Evolutionary conservation across 768 basidiomycete species (phyloP).

Genomic region (Sarcodon sp.): DNA sequence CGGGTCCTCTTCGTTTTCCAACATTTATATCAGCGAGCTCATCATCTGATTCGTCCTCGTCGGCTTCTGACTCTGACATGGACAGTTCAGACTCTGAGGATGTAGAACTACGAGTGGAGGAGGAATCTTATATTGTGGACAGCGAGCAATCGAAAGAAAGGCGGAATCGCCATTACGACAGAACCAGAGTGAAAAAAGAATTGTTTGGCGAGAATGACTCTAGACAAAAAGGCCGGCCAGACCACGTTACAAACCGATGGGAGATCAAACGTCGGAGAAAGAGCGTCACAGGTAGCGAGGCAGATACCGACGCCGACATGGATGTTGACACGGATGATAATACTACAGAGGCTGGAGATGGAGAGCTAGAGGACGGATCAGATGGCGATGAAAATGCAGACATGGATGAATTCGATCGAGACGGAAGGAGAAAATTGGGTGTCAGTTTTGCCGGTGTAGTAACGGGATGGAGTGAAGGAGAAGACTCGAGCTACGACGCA

Average conservation of each 20-base stretch:
- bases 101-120: conserved; percentile 35
- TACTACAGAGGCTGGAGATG: conserved; percentile 33
- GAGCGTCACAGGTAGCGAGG: conserved; percentile 53
- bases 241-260: conserved; percentile 39
- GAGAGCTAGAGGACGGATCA: conserved; percentile 31
- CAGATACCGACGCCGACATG: conserved; percentile 50
- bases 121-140: conserved; percentile 42
- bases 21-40: conserved; percentile 51
- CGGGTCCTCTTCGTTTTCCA: conserved; percentile 33
- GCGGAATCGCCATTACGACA: conserved; percentile 12
- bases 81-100: not conserved
- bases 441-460: conserved; percentile 48
- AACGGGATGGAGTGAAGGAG: conserved; percentile 66
- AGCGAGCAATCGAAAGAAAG: conserved; percentile 15
- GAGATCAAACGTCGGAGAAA: conserved; percentile 56
- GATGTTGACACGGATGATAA: conserved; percentile 40
- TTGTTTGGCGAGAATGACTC: conserved; percentile 36
- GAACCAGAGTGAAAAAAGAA: conserved; percentile 47
- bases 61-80: conserved; percentile 36
- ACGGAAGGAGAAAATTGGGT: conserved; percentile 16
- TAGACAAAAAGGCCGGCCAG: conserved; percentile 19
- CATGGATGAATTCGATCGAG: conserved; percentile 13
- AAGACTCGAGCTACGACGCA: conserved; percentile 71
- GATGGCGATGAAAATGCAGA: conserved; percentile 33
- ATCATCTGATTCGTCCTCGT: conserved; percentile 19